These are phyloP conservation scores for Eucalyptus curtisii DNA, from an alignment of 345 rosid genomes.

Conservation along the genomic window DNA sequence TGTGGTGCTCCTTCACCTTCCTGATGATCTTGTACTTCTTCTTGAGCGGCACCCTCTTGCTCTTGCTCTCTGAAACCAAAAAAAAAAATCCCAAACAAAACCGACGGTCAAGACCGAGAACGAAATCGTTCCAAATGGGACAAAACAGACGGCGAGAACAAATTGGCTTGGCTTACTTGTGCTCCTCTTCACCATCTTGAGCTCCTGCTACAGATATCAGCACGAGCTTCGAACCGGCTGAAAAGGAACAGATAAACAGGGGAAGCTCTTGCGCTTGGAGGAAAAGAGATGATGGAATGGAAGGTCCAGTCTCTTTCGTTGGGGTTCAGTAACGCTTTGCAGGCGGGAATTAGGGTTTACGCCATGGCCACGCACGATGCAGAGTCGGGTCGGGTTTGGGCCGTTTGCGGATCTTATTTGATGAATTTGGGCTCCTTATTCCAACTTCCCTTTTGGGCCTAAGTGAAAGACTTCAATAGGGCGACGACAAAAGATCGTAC, in stretches of 20 bases:
- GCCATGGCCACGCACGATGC: background rate
- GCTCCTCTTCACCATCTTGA: conserved; percentile 70
- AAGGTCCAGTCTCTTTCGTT: too few species aligned
- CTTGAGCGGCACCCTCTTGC: conserved; percentile 76
- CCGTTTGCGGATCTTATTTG: background rate
- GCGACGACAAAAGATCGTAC: background rate
- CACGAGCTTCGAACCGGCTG: background rate
- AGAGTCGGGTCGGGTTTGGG: background rate
- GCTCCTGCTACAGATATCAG: background rate
- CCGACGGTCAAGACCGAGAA: background rate
- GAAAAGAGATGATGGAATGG: background rate
- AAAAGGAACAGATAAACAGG: background rate
- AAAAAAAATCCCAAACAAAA: background rate
- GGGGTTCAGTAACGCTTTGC: background rate
- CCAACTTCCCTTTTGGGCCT: background rate
- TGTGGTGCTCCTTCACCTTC: conserved; percentile 94
- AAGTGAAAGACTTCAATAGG: background rate
- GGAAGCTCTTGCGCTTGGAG: background rate
- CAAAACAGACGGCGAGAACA: background rate
- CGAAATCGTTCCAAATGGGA: background rate
- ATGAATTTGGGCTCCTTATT: background rate
- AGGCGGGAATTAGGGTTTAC: background rate
- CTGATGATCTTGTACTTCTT: conserved; percentile 76
- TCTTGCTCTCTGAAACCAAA: conserved; percentile 63
- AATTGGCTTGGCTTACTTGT: conserved; percentile 42